These are phyloP conservation scores for Phialophora tarda DNA, from an alignment of 2,329 filamentous ascomycete species.

Conservation along the genomic window DNA sequence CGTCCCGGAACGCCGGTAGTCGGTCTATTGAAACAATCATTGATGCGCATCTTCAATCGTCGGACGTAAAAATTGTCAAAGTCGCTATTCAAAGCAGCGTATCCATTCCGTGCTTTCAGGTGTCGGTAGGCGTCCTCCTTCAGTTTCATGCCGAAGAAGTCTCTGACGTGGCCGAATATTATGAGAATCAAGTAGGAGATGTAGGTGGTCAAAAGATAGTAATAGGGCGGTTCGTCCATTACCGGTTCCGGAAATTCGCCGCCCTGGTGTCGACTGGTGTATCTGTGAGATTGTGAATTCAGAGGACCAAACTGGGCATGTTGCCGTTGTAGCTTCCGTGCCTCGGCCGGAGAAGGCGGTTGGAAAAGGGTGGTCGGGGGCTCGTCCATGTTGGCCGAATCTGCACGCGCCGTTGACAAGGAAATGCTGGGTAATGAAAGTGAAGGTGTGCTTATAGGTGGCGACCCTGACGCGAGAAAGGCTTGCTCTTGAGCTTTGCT, in stretches of 20 bases:
- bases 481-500: slow-evolving; percentile 63
- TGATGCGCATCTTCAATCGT: slow-evolving; percentile 88
- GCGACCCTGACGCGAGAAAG: slow-evolving; percentile 66
- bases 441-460: slow-evolving; percentile 72
- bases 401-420: slow-evolving; percentile 80
- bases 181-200: slow-evolving; percentile 97
- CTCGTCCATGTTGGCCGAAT: slow-evolving; percentile 75
- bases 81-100: slow-evolving; percentile 93
- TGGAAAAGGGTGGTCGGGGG: slow-evolving; percentile 82
- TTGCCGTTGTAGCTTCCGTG: slow-evolving; percentile 72
- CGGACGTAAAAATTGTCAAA: slow-evolving; percentile 99
- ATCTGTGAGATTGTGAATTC: slow-evolving; percentile 78
- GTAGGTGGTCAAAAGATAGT: slow-evolving; percentile 96
- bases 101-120: slow-evolving; percentile 81
- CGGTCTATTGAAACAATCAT: slow-evolving; percentile 93
- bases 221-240: slow-evolving; percentile 95
- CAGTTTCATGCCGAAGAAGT: slow-evolving; percentile 98
- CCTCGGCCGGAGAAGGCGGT: slow-evolving; percentile 83
- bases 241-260: slow-evolving; percentile 79
- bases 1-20: slow-evolving; percentile 92
- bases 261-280: slow-evolving; percentile 86
- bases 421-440: slow-evolving; percentile 88
- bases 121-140: slow-evolving; percentile 84
- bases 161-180: slow-evolving; percentile 89
- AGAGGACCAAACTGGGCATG: slow-evolving; percentile 93